phyloP scores from a whole-genome alignment of 2,329 filamentous ascomycete species.

The Cladophialophora chaetospira region DNA sequence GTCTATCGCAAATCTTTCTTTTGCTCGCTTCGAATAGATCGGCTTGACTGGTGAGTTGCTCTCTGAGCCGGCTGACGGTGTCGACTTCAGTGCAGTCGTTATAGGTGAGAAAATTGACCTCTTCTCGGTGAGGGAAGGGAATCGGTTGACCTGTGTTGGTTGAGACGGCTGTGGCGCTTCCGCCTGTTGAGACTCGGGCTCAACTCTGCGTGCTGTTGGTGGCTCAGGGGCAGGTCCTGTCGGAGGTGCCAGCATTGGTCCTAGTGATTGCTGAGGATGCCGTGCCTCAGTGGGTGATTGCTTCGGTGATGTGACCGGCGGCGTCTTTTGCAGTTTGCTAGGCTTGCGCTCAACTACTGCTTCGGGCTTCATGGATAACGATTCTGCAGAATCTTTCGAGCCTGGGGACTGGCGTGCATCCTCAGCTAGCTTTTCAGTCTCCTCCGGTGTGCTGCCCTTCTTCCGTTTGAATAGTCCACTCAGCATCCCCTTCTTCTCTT shows the following conservation, averaged over 20 bases:
- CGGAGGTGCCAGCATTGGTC: constrained; percentile 13
- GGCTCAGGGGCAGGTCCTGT: constrained; percentile 23
- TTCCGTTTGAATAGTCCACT: constrained; percentile 69
- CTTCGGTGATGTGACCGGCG: constrained; percentile 44
- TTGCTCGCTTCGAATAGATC: constrained; percentile 29
- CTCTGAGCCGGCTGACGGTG: constrained; percentile 20
- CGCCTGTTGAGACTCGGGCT: constrained; percentile 9
- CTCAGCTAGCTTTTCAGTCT: constrained; percentile 61
- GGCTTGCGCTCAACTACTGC: constrained; percentile 57
- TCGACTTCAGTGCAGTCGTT: constrained; percentile 27
- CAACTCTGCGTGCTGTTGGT: constrained; percentile 24
- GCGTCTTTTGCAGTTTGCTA: constrained; percentile 72
- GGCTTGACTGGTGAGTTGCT: constrained; percentile 23
- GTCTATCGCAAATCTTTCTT: constrained; percentile 33
- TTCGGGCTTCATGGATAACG: constrained; percentile 38
- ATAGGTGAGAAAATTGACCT: constrained; percentile 28
- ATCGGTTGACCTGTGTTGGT: constrained; percentile 24
- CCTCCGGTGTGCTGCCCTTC: constrained; percentile 53
- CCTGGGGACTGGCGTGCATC: constrained; percentile 54
- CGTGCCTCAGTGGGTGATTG: constrained; percentile 34
- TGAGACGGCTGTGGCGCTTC: constrained; percentile 11
- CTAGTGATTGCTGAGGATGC: constrained; percentile 25
- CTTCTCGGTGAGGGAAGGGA: constrained; percentile 32
- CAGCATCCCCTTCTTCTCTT: constrained; percentile 72
- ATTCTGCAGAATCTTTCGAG: constrained; percentile 49